Evolutionary conservation across 2,329 filamentous ascomycete species (phyloP).

Genomic region (Curvularia hawaiiensis): DNA sequence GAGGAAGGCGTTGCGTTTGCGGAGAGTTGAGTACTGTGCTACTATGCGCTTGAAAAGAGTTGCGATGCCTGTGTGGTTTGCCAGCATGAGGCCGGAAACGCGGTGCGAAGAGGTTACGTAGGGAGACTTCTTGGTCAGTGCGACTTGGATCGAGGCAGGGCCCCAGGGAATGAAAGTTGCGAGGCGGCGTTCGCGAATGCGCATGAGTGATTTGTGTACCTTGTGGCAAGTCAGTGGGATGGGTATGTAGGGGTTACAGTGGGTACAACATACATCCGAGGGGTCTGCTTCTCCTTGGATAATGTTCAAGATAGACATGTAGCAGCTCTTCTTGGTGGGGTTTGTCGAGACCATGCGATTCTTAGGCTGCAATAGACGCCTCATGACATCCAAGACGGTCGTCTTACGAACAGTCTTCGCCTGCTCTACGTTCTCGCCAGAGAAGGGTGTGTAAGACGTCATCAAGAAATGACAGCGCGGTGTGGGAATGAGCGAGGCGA

Average conservation of each 20-base stretch:
- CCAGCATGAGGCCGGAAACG: conserved; percentile 95
- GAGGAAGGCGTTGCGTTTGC: conserved; percentile 96
- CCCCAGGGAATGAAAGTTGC: conserved; percentile 99
- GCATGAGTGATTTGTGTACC: conserved; percentile 94
- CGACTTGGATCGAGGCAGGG: conserved; percentile 95
- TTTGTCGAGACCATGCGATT: conserved; percentile 99
- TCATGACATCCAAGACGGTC: conserved; percentile 97
- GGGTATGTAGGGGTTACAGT: not conserved
- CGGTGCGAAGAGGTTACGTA: conserved; percentile 94
- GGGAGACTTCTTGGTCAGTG: conserved; percentile 92
- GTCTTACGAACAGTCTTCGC: conserved; percentile 98
- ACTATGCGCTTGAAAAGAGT: conserved; percentile 96
- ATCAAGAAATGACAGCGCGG: conserved; percentile 98
- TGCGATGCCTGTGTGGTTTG: conserved; percentile 96
- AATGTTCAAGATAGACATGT: conserved; percentile 98
- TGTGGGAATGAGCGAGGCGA: conserved; percentile 94
- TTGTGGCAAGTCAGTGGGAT: conserved; percentile 27
- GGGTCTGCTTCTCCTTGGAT: conserved; percentile 99
- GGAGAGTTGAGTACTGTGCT: conserved; percentile 87
- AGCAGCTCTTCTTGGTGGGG: conserved; percentile 95
- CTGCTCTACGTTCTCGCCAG: conserved; percentile 92
- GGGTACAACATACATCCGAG: conserved; percentile 68
- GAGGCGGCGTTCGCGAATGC: conserved; percentile 90
- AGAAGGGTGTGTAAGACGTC: conserved; percentile 98
- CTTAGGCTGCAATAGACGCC: conserved; percentile 91